These are phyloP conservation scores for Gracilaria domingensis DNA, from an alignment of 23 red algal species.

Conservation along the genomic window DNA sequence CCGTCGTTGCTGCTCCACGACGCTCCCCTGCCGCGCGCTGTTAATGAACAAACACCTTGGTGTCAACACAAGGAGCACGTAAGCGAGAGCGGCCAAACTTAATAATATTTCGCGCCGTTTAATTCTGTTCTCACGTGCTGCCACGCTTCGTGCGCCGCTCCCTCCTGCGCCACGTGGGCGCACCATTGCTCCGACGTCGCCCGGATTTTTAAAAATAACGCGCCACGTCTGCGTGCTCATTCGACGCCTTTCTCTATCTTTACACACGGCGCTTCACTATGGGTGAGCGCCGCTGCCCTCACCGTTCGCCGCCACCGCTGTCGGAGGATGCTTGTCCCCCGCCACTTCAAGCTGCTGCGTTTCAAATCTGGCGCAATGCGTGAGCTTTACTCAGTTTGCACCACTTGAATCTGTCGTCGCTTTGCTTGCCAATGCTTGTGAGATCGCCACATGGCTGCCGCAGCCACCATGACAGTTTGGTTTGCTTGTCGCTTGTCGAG, in stretches of 20 bases:
- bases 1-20: no score
- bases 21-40: no score
- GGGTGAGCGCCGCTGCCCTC: no score
- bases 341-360: not conserved
- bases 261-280: no score
- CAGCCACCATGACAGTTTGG: not conserved
- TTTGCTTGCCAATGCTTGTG: not conserved
- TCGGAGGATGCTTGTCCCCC: not conserved
- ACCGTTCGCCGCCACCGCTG: not conserved
- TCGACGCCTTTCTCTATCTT: not conserved
- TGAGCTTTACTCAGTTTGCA: no score
- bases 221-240: not conserved
- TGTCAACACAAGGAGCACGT: not conserved
- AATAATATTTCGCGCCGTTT: not conserved
- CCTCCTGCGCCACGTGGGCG: not conserved
- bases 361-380: not conserved
- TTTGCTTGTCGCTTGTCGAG: not conserved
- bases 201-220: not conserved
- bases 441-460: not conserved
- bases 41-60: no score
- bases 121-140: not conserved
- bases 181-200: not conserved
- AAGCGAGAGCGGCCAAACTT: not conserved
- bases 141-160: conserved; percentile 1
- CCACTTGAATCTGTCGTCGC: no score